Evolutionary conservation across 169 alveolate genomes (phyloP).

Genomic region (Perkinsus chesapeaki): DNA sequence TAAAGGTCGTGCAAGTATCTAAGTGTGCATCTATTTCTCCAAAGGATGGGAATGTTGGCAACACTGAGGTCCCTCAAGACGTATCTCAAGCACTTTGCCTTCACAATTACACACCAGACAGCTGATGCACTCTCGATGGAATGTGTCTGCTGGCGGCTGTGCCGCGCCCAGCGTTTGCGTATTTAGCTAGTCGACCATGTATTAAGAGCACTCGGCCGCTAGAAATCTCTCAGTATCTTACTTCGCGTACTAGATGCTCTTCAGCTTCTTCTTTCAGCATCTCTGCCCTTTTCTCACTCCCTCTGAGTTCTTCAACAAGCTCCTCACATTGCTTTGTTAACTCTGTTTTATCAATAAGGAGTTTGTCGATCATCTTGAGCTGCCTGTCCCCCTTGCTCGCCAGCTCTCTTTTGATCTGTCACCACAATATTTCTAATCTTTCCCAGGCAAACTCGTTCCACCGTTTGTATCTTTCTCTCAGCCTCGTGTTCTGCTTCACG

Average conservation of each 20-base stretch:
- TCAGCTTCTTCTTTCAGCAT: neutral
- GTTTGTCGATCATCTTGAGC: neutral
- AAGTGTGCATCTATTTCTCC: too few species aligned
- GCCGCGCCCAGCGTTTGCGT: conserved; percentile 7
- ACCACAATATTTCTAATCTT: neutral
- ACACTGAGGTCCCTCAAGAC: too few species aligned
- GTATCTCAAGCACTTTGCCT: too few species aligned
- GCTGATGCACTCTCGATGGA: too few species aligned
- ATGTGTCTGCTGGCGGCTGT: too few species aligned
- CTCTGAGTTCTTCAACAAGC: neutral
- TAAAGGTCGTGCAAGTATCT: too few species aligned
- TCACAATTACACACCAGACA: too few species aligned
- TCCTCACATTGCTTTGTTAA: neutral
- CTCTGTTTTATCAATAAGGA: neutral
- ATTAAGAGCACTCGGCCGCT: neutral
- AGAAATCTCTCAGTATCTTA: too few species aligned
- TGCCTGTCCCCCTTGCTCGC: neutral
- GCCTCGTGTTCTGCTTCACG: neutral
- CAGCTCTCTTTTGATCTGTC: neutral
- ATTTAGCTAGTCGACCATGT: neutral
- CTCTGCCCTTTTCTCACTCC: neutral
- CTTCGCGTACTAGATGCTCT: neutral
- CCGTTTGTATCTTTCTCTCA: neutral
- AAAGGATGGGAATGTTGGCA: too few species aligned
- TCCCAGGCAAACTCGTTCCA: neutral